Percentiles rank a stretch among this genome's conserved stretches.
phyloP scores from a whole-genome alignment of 1,284 basidiomycete genomes.

The Mycosarcoma maydis region DNA sequence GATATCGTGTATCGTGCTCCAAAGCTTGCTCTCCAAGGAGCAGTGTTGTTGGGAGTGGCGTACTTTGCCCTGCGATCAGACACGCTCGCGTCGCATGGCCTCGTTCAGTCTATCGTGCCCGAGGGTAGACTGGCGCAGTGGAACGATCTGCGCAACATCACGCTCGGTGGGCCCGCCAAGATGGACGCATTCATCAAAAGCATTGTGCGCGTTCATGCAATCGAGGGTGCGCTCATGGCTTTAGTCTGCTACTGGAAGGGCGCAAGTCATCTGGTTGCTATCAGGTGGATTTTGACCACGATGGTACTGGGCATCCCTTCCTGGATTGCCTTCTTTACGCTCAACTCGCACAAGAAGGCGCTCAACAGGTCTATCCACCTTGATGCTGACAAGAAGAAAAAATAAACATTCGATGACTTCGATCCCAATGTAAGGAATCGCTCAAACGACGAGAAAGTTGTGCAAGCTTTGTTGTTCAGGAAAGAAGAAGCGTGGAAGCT shows the following conservation, averaged over 20 bases:
- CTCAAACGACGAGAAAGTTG: too few relatives aligned
- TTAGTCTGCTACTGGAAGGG: conserved; percentile 33
- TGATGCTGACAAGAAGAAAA: conserved; percentile 29
- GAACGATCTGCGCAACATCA: conserved; percentile 37
- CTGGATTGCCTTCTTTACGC: conserved; percentile 45
- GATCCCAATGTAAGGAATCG: neutral
- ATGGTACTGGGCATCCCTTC: conserved; percentile 43
- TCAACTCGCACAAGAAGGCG: conserved; percentile 41
- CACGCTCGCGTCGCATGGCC: conserved; percentile 22
- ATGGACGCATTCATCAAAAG: conserved; percentile 32
- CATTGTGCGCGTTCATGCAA: conserved; percentile 26
- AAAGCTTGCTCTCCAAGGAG: conserved; percentile 17
- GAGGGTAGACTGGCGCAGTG: conserved; percentile 19
- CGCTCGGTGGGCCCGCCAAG: conserved; percentile 29
- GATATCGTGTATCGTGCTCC: conserved; percentile 38
- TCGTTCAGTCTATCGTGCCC: conserved; percentile 26
- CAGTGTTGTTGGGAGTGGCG: conserved; percentile 1
- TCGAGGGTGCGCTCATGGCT: conserved; percentile 34
- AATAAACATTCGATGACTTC: neutral
- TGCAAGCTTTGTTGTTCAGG: too few relatives aligned
- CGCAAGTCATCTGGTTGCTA: conserved; percentile 14
- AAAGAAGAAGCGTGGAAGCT: neutral
- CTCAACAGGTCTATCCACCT: conserved; percentile 20
- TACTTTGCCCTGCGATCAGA: conserved; percentile 42
- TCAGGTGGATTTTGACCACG: conserved; percentile 42